A percentile compares a stretch with the other conserved stretches of the same genome.
Conservation (phyloP, 139 green algal species). For the Axilococcus clingmanii region DNA sequence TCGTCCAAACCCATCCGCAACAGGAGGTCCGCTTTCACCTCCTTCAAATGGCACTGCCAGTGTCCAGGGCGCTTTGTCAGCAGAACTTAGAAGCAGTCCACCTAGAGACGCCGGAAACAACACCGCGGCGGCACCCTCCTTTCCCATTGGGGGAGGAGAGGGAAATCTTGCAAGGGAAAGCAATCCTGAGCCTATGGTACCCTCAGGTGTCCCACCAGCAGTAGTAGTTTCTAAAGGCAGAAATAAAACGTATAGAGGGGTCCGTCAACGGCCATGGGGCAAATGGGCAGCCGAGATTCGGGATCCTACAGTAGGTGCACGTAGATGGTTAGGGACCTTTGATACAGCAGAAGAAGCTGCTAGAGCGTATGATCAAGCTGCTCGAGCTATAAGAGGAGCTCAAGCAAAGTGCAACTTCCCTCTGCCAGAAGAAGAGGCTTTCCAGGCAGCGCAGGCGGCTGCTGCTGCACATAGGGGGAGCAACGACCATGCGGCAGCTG, state of each 20-base stretch:
- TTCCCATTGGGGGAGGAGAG: not conserved
- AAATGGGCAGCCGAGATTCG: constrained; percentile 98
- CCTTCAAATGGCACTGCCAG: too few species aligned
- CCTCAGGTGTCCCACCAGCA: constrained; percentile 5
- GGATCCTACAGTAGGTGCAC: constrained; percentile 78
- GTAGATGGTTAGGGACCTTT: constrained; percentile 94
- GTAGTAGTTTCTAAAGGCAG: constrained; percentile 60
- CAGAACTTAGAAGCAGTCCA: not conserved
- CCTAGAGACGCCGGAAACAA: not conserved
- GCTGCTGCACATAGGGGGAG: constrained; percentile 1
- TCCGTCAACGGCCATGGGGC: constrained; percentile 93
- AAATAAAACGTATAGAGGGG: constrained; percentile 85
- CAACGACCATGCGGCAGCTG: not conserved
- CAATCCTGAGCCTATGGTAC: constrained; percentile 4
- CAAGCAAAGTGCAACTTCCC: constrained; percentile 86
- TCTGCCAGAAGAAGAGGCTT: constrained; percentile 25
- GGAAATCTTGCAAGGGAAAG: not conserved
- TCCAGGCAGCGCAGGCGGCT: constrained; percentile 4
- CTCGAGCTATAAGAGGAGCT: constrained; percentile 72
- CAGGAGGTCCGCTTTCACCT: too few species aligned
- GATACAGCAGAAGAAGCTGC: constrained; percentile 92
- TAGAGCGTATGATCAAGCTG: constrained; percentile 86
- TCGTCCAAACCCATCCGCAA: too few species aligned
- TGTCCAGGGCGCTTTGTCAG: not conserved
- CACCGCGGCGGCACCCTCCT: not conserved